Conservation (phyloP, 805 yeast genomes). For the Teunomyces tritomae region DNA sequence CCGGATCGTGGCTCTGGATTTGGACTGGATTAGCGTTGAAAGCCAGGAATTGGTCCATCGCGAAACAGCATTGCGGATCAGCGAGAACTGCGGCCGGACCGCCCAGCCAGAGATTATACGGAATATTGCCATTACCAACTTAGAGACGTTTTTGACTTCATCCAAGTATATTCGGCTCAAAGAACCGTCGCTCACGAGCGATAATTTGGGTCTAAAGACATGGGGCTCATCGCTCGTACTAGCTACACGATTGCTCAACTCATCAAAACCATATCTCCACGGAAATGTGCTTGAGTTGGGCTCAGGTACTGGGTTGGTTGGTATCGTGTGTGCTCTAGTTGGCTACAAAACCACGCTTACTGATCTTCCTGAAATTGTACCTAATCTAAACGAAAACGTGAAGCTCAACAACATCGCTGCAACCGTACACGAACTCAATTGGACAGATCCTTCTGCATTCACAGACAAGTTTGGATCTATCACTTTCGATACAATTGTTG, state of each 20-base stretch:
- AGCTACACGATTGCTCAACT: conserved; percentile 48
- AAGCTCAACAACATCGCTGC: conserved; percentile 41
- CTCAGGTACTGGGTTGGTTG: conserved; percentile 91
- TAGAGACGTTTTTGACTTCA: conserved; percentile 12
- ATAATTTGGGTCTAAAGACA: conserved; percentile 86
- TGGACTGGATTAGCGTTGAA: conserved; percentile 46
- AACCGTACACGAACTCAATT: conserved; percentile 61
- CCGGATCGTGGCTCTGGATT: conserved; percentile 44
- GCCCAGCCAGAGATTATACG: conserved; percentile 74
- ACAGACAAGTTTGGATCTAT: conserved; percentile 19
- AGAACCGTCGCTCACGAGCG: conserved; percentile 87
- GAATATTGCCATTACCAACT: conserved; percentile 47
- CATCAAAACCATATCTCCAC: conserved; percentile 12
- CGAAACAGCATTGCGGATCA: conserved; percentile 60
- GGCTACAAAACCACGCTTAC: conserved; percentile 59
- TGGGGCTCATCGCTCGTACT: conserved; percentile 91
- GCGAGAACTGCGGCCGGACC: conserved; percentile 82
- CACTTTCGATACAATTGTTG: conserved; percentile 57
- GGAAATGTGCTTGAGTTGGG: conserved; percentile 72
- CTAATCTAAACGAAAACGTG: conserved; percentile 62
- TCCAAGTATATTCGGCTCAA: conserved; percentile 38
- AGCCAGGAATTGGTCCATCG: conserved; percentile 44
- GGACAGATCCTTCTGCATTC: conserved; percentile 62
- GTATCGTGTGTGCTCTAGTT: conserved; percentile 60
- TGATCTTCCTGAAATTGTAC: conserved; percentile 75